Percentiles rank a stretch among this genome's conserved stretches.
These are phyloP conservation scores for Epichloe aotearoae DNA, from an alignment of 2,329 filamentous ascomycete genomes.

Conservation along the genomic window DNA sequence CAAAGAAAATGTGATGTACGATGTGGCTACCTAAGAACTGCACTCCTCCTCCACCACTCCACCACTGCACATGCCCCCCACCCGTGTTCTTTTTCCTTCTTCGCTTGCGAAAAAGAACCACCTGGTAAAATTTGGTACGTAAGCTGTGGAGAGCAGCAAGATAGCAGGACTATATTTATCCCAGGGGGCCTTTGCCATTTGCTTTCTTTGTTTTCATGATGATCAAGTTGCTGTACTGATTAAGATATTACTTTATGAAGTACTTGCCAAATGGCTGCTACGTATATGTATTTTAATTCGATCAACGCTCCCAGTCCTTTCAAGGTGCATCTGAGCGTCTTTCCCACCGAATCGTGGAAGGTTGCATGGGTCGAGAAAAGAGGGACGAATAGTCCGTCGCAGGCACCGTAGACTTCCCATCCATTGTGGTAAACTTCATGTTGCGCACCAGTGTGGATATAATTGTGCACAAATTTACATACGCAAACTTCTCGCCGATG, in stretches of 20 bases:
- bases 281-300: not conserved
- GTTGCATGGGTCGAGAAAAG: conserved; percentile 22
- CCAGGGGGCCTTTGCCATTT: not conserved
- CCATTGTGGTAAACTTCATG: conserved; percentile 44
- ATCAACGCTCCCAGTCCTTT: not conserved
- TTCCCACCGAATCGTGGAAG: conserved; percentile 22
- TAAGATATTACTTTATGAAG: not conserved
- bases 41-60: too few species aligned
- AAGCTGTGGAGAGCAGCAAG: not conserved
- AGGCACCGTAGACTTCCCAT: conserved; percentile 42
- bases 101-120: too few species aligned
- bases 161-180: not conserved
- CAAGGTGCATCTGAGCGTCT: conserved; percentile 7
- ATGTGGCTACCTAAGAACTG: too few species aligned
- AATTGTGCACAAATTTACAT: conserved; percentile 54
- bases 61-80: too few species aligned
- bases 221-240: not conserved
- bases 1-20: too few species aligned
- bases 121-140: too few species aligned
- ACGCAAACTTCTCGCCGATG: conserved; percentile 93
- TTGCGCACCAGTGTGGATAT: conserved; percentile 47
- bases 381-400: conserved; percentile 50
- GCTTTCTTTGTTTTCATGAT: not conserved
- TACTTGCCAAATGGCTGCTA: not conserved
- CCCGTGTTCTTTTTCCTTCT: too few species aligned